Percentiles rank a stretch among this genome's conserved stretches.
phyloP scores from a whole-genome alignment of 2,329 filamentous ascomycete genomes.

The Beauveria australis region DNA sequence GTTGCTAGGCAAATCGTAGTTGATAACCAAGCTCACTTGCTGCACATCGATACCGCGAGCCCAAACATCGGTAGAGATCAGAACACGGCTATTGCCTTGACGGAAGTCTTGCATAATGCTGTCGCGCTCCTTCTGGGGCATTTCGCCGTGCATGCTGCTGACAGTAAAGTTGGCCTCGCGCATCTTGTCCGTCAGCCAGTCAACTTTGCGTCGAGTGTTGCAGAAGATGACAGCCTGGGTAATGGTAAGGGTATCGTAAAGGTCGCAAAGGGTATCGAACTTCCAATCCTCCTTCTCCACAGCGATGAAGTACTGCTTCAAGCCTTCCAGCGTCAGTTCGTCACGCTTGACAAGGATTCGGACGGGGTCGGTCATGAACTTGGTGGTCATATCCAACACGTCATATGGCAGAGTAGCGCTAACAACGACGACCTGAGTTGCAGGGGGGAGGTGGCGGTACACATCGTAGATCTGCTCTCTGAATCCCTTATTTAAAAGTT shows the following conservation, averaged over 20 bases:
- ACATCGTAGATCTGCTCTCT: slow-evolving; percentile 99
- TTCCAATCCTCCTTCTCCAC: slow-evolving; percentile 99
- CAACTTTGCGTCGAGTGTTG: slow-evolving; percentile 97
- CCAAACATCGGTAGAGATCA: slow-evolving; percentile 98
- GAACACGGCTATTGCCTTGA: slow-evolving; percentile 88
- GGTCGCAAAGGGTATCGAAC: slow-evolving; percentile 95
- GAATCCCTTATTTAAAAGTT: slow-evolving; percentile 83
- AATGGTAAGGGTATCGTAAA: slow-evolving; percentile 97
- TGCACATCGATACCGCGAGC: slow-evolving; percentile 98
- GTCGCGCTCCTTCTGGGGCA: slow-evolving; percentile 97
- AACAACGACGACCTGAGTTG: slow-evolving; percentile 96
- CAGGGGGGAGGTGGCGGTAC: slow-evolving; percentile 90
- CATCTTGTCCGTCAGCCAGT: slow-evolving; percentile 99
- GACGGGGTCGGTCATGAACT: slow-evolving; percentile 98
- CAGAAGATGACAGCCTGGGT: slow-evolving; percentile 99
- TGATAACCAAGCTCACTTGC: slow-evolving; percentile 96
- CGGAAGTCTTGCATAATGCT: slow-evolving; percentile 99
- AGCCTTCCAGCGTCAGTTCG: slow-evolving; percentile 90
- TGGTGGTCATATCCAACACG: slow-evolving; percentile 97
- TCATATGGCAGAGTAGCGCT: slow-evolving; percentile 96
- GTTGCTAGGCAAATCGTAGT: slow-evolving; percentile 96
- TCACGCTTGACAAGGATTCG: slow-evolving; percentile 97
- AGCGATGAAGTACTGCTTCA: slow-evolving; percentile 99
- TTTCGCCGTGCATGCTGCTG: slow-evolving; percentile 97
- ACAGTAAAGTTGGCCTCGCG: slow-evolving; percentile 98